Evolutionary conservation across 73 alveolate genomes (phyloP).

Genomic region (Paramecium caudatum): DNA sequence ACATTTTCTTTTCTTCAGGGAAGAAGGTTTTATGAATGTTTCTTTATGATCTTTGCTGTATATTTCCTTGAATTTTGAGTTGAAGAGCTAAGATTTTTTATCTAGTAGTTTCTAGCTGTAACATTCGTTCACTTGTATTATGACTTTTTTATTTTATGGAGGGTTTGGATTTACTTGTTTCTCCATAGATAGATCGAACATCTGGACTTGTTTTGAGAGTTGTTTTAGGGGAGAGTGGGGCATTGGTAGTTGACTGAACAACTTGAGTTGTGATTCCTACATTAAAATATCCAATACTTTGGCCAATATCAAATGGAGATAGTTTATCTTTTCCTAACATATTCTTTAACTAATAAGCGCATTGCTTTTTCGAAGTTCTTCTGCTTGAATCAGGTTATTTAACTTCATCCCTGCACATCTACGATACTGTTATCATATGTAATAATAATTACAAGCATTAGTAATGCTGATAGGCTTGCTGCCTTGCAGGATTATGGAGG

Average conservation of each 20-base stretch:
- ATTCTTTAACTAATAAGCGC: conserved; percentile 39
- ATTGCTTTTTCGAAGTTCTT: conserved; percentile 37
- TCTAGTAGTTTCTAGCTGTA: conserved; percentile 5
- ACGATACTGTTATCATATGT: neutral
- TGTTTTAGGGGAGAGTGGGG: conserved; percentile 28
- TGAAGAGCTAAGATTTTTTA: conserved; percentile 36
- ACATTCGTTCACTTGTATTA: conserved; percentile 16
- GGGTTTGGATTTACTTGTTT: neutral
- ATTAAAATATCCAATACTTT: conserved; percentile 17
- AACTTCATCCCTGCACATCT: conserved; percentile 20
- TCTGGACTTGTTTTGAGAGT: conserved; percentile 47
- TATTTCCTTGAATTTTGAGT: neutral
- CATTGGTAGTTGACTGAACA: neutral
- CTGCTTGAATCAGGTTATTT: conserved; percentile 41
- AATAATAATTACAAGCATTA: conserved; percentile 20
- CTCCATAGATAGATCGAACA: conserved; percentile 7
- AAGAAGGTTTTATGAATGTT: neutral
- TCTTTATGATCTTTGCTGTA: conserved; percentile 2
- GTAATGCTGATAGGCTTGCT: conserved; percentile 6
- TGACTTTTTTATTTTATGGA: neutral
- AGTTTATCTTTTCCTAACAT: conserved; percentile 15
- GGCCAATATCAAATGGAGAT: conserved; percentile 28
- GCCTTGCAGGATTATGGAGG: conserved; percentile 9
- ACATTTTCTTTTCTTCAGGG: neutral
- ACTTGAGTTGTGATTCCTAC: conserved; percentile 46